Evolutionary conservation across 257 asterid species (phyloP).

Genomic region (Dorcoceras hygrometricum): DNA sequence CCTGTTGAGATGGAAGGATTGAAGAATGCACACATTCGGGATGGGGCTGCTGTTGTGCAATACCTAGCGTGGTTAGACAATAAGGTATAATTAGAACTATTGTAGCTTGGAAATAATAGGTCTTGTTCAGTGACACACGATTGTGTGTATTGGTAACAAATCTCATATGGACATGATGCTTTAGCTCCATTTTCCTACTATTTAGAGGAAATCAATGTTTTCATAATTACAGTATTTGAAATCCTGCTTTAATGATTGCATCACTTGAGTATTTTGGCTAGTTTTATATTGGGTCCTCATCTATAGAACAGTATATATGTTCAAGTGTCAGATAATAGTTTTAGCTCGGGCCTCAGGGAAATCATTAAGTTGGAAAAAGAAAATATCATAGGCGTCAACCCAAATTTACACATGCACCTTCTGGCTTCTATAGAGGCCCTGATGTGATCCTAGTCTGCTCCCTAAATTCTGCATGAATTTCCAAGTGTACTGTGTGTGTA

Average conservation of each 20-base stretch:
- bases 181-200: slow-evolving; percentile 11
- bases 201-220: slow-evolving; percentile 1
- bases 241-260: neutral
- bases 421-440: neutral
- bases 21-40: slow-evolving; percentile 89
- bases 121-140: slow-evolving; percentile 4
- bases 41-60: slow-evolving; percentile 98
- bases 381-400: neutral
- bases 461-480: neutral
- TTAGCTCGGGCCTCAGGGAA: neutral
- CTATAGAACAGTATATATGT: too few relatives aligned
- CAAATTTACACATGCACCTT: neutral
- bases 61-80: slow-evolving; percentile 87
- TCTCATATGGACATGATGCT: slow-evolving; percentile 3
- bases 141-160: slow-evolving; percentile 10
- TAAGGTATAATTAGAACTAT: slow-evolving; percentile 47
- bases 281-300: neutral
- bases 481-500: neutral
- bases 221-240: neutral
- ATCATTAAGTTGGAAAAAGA: neutral
- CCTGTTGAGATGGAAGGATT: slow-evolving; percentile 89
- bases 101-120: slow-evolving; percentile 5
- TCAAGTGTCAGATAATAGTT: neutral
- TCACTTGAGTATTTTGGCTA: neutral
- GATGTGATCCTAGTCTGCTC: neutral